phyloP scores from a whole-genome alignment of 495 filamentous ascomycete genomes.

The Podospora pseudocomata region DNA sequence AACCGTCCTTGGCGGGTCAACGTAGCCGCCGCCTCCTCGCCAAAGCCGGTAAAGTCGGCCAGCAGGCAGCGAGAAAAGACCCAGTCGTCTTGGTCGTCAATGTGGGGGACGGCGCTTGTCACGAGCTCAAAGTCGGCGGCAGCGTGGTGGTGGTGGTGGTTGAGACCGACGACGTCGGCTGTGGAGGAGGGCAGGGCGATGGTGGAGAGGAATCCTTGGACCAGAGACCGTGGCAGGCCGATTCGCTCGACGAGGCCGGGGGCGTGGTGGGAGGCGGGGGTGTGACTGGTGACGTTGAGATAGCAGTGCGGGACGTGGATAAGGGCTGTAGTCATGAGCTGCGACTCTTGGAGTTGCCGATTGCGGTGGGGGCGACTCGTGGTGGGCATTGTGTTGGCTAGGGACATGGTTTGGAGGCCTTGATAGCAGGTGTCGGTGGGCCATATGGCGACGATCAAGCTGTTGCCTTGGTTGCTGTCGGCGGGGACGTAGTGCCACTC shows the following conservation, averaged over 20 bases:
- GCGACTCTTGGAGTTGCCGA: background rate
- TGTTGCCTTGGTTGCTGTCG: background rate
- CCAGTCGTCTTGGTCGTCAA: constrained; percentile 32
- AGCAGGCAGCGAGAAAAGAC: constrained; percentile 30
- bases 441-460: constrained; percentile 3
- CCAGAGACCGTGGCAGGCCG: constrained; percentile 6
- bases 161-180: background rate
- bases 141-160: too few species aligned
- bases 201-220: constrained; percentile 1
- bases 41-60: constrained; percentile 29
- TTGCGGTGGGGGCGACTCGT: background rate
- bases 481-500: background rate
- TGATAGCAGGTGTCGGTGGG: background rate
- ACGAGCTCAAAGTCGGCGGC: background rate
- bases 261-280: background rate
- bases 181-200: background rate
- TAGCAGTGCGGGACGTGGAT: constrained; percentile 30
- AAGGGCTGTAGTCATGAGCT: constrained; percentile 5
- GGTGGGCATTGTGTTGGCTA: background rate
- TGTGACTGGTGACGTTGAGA: constrained; percentile 14
- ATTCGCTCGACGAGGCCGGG: constrained; percentile 1
- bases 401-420: constrained; percentile 1
- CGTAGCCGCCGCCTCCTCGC: constrained; percentile 21
- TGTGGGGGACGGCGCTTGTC: constrained; percentile 14
- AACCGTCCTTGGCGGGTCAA: constrained; percentile 23